These are phyloP conservation scores for Pluteus cervinus DNA, from an alignment of 768 basidiomycete genomes.

Conservation along the genomic window DNA sequence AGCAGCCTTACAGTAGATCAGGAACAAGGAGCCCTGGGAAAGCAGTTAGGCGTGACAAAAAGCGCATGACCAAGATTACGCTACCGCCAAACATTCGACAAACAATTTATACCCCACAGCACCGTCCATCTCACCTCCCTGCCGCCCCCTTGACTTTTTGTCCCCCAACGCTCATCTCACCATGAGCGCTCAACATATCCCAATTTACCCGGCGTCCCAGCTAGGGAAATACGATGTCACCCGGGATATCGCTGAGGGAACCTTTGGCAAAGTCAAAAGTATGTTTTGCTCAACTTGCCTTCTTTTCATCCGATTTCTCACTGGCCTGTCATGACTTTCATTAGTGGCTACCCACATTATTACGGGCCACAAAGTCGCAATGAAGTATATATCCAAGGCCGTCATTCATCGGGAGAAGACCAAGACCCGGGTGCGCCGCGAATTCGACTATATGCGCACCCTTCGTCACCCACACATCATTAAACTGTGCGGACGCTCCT, in stretches of 20 bases:
- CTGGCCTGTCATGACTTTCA: slow-evolving; percentile 10
- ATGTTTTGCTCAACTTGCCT: slow-evolving; percentile 32
- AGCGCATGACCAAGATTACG: no score
- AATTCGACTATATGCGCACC: slow-evolving; percentile 95
- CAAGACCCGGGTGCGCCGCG: slow-evolving; percentile 85
- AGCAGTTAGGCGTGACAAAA: no score
- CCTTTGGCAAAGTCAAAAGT: slow-evolving; percentile 99
- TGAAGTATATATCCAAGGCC: slow-evolving; percentile 96
- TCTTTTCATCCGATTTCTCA: slow-evolving; percentile 9
- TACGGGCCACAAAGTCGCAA: slow-evolving; percentile 92
- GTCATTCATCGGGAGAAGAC: slow-evolving; percentile 90
- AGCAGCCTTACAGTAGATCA: no score
- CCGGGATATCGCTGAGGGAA: slow-evolving; percentile 89
- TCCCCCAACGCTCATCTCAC: slow-evolving; percentile 26
- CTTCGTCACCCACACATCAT: slow-evolving; percentile 96
- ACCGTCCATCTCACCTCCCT: slow-evolving; percentile 19
- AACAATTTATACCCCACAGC: slow-evolving; percentile 23
- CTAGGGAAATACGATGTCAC: slow-evolving; percentile 90
- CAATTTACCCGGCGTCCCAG: slow-evolving; percentile 53
- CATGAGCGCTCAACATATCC: slow-evolving; percentile 20
- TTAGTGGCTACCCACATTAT: slow-evolving; percentile 91
- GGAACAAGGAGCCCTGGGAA: no score
- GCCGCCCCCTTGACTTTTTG: slow-evolving; percentile 9
- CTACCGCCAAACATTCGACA: no score
- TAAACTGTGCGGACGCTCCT: slow-evolving; percentile 66